Evolutionary conservation across 768 basidiomycete genomes (phyloP).

Genomic region (Peribolospora baueri): DNA sequence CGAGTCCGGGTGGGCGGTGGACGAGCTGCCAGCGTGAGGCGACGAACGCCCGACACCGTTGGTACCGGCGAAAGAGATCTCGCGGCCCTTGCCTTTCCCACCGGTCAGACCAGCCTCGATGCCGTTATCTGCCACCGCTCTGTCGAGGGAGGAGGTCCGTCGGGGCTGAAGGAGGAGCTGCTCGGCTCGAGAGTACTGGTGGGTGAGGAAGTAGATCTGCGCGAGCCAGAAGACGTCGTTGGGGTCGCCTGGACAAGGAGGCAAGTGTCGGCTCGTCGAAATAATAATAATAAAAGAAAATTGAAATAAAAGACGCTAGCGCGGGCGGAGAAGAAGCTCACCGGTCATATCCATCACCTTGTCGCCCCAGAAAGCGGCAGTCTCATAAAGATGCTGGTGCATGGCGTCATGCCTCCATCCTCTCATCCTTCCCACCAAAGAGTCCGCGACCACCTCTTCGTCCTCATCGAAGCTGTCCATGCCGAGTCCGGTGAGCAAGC

Average conservation of each 20-base stretch:
- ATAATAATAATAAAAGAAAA: neutral
- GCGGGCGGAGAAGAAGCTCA: constrained; percentile 20
- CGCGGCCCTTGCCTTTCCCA: too few species aligned
- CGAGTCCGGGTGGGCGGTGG: too few species aligned
- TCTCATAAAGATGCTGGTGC: constrained; percentile 94
- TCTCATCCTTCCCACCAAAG: constrained; percentile 31
- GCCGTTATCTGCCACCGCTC: too few species aligned
- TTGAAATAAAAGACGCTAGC: too few species aligned
- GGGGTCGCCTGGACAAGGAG: constrained; percentile 41
- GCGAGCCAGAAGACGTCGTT: constrained; percentile 99
- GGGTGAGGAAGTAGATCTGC: constrained; percentile 85
- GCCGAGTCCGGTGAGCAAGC: too few species aligned
- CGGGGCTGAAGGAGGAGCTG: constrained; percentile 37
- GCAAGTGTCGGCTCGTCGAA: neutral
- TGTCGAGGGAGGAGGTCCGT: too few species aligned
- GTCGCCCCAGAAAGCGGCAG: constrained; percentile 95
- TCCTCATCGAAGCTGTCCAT: too few species aligned
- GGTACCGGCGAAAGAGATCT: too few species aligned
- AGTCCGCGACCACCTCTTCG: too few species aligned
- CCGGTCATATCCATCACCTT: constrained; percentile 91
- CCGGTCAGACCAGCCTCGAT: too few species aligned
- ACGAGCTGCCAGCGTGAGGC: too few species aligned
- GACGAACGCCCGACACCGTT: too few species aligned
- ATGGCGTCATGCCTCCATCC: constrained; percentile 93
- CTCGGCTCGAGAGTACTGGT: constrained; percentile 86